Base-by-base conservation (phyloP, 768 basidiomycete species). In the Rhizopogon vesiculosus region DNA sequence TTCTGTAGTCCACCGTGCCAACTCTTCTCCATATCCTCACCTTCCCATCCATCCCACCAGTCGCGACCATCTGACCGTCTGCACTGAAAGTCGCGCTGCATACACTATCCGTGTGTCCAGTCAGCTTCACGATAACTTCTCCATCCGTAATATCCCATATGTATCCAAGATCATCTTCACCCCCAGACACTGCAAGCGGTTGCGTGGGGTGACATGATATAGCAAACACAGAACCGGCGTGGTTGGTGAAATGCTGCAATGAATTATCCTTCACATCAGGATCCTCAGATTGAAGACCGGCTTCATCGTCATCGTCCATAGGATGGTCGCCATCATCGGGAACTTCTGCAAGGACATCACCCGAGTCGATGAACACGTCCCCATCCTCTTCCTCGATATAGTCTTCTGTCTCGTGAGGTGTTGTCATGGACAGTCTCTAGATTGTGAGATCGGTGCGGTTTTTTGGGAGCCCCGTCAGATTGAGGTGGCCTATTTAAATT, bases 11-110 rank as follows among this genome's bases (percentile, higher is more conserved):
- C 44, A 86, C 84, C 61, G 76, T 87, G 5, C 85, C 87, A 13
- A 93, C 88, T 63, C 93, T 78, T 66, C 88, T 76, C 97, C 97
- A 99, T 58, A 99, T 75, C 58, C 95, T 79, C 40, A 98, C 87
- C 68, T 85, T 87, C 8, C 97, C 97, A 64, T 99, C 97, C 97
- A 99, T 98, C 0, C 97, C 97, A 9, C 96, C 97, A 0, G 95
- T 97, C 15, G 95, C 86, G 55, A 95, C 79, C 81, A 97, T 80
- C 72, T 97, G 89, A 2, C 97, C 97, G 67, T 98, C 96, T 0
- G 75, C 63, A 67, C 85, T 96, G 81, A 91, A 99, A 19, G 79
- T 86, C 3, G 81, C 78, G 53, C 78, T 78, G 5, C 86, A 85
- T 45, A 99, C 93, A 59, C 92, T 94, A 67, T 99, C 97, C 7